Percentiles rank a stretch among this genome's conserved stretches.
Conservation (phyloP, 306 rosid genomes). For the Pyrus communis region DNA sequence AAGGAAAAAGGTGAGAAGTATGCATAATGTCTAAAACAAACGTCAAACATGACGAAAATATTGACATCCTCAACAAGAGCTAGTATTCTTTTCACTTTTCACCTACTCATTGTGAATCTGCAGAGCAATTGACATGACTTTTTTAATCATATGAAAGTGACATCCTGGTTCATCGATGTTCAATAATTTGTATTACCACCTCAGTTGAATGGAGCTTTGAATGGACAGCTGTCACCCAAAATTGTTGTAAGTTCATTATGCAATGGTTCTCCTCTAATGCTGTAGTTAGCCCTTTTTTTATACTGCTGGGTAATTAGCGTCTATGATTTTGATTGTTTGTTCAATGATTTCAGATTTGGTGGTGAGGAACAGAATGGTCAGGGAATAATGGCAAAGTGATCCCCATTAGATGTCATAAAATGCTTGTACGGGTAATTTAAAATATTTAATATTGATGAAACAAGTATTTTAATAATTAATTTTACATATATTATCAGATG, state of each 20-base stretch:
- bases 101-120: constrained; percentile 19
- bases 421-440: constrained; percentile 6
- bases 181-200: constrained; percentile 20
- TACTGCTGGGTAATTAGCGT: neutral
- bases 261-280: neutral
- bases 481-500: neutral
- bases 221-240: constrained; percentile 4
- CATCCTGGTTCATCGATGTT: constrained; percentile 1
- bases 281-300: neutral
- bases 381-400: neutral
- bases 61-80: constrained; percentile 19
- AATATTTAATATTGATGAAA: neutral
- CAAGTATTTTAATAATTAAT: neutral
- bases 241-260: constrained; percentile 22
- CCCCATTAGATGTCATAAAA: neutral
- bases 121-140: constrained; percentile 4
- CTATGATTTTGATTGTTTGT: constrained; percentile 9
- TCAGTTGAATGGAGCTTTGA: constrained; percentile 23
- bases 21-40: no score
- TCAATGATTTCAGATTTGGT: constrained; percentile 18
- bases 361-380: constrained; percentile 14
- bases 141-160: constrained; percentile 13
- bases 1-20: no score
- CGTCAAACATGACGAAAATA: no score
- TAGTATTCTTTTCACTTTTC: constrained; percentile 5